Evolutionary conservation across 345 rosid species (phyloP), one percentile per base, ranked within the genome.

Genomic region (Eucalyptus tenuipes): DNA sequence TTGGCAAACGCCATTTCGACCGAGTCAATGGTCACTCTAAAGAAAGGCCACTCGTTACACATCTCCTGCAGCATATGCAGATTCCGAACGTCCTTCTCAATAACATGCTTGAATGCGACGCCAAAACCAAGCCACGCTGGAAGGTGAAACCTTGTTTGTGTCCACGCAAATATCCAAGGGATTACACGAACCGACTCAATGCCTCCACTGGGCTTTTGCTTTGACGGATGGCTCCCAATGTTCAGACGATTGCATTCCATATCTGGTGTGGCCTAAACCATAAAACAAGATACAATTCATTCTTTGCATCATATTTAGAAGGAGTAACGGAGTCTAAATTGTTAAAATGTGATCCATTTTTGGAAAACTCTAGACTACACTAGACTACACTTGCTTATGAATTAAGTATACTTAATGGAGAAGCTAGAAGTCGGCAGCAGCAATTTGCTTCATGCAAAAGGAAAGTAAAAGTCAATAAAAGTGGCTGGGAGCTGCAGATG

Each of bases 81-180:
- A 92, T 96, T 98, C 88, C 91, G 93, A 6, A 93, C 87, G 89
- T 97, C 97, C 88, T 95, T 95, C 92, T 94, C 85, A 88, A 95
- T 96, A 8, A 93, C 92, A 66, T 92, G 94, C 91, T 89, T 98
- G 91, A 98, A 96, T 37, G 99, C 97, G 75, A 93, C 96, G 87
- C 99, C 98, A 87, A 97, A 96, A 53, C 99, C 99, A 49, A 98
- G 94, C 99, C 99, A 98, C 37, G 95, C 97, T 1, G 99, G 99
- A 87, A 94, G 98, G 92, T 96, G 98, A 90, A 98, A 98, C 91
- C 99, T 94, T 49, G 99, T 97, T 88, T 98, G 99, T 1, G 99
- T n/a, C n/a, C 99, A 94, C 9, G 99, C 99, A 94, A 98, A 94
- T 88, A 96, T 96, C 99, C 99, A 98, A 40, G 99, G 99, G 90